phyloP scores from a whole-genome alignment of 768 basidiomycete species.

The Guyanaporus albipodus region DNA sequence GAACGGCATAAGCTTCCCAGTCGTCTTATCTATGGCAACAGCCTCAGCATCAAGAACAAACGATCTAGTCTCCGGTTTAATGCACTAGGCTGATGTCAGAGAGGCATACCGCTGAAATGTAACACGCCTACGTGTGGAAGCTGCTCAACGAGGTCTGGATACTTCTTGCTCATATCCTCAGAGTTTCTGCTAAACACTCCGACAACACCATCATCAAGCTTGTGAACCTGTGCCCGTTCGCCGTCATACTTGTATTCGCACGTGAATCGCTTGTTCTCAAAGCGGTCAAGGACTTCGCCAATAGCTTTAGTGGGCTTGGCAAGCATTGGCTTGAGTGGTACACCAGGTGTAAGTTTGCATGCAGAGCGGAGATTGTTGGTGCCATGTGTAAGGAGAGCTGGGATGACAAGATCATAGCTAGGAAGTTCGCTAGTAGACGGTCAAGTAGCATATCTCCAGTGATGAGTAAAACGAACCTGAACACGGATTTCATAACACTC shows the following conservation, averaged over 20 bases:
- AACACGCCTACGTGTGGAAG: slow-evolving; percentile 64
- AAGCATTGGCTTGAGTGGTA: slow-evolving; percentile 97
- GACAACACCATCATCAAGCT: slow-evolving; percentile 74
- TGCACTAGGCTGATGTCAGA: slow-evolving; percentile 51
- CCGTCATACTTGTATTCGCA: slow-evolving; percentile 99
- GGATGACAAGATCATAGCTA: slow-evolving; percentile 87
- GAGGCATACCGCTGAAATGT: background rate
- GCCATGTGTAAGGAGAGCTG: slow-evolving; percentile 79
- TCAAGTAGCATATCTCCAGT: background rate
- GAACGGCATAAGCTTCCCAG: slow-evolving; percentile 91
- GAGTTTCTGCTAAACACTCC: slow-evolving; percentile 96
- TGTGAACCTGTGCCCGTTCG: slow-evolving; percentile 95
- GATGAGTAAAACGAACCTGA: slow-evolving; percentile 55
- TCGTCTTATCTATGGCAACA: slow-evolving; percentile 86
- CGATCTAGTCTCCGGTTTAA: slow-evolving; percentile 76
- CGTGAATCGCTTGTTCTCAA: slow-evolving; percentile 92
- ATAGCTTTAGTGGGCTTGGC: slow-evolving; percentile 99
- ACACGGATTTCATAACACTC: slow-evolving; percentile 81
- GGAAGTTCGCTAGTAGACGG: slow-evolving; percentile 74
- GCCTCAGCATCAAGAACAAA: slow-evolving; percentile 98
- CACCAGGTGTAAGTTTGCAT: slow-evolving; percentile 92
- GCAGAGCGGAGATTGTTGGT: slow-evolving; percentile 61
- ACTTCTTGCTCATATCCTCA: slow-evolving; percentile 99
- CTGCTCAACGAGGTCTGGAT: slow-evolving; percentile 96
- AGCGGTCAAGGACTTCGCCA: slow-evolving; percentile 93